These are phyloP conservation scores for Crithidia bombi DNA, from an alignment of 208 protist species.

Conservation along the genomic window DNA sequence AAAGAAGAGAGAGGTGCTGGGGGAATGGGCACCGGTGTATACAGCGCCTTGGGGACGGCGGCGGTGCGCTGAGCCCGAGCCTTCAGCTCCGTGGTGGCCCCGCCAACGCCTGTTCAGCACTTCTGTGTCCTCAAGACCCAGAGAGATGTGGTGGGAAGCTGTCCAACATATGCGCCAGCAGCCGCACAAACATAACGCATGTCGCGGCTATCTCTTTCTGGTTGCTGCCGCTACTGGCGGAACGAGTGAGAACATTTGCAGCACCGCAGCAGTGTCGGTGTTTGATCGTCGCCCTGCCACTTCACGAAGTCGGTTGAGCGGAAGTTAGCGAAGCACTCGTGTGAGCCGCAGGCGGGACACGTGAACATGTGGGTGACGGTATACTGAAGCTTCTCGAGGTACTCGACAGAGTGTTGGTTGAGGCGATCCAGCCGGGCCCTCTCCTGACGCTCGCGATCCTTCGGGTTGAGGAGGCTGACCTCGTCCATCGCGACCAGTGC, in stretches of 20 bases:
- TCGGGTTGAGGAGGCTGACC: slow-evolving; percentile 50
- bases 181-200: not conserved
- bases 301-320: slow-evolving; percentile 67
- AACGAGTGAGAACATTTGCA: slow-evolving; percentile 51
- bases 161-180: not conserved
- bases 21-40: no score
- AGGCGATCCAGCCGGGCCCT: slow-evolving; percentile 36
- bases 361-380: slow-evolving; percentile 55
- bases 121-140: no score
- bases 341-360: slow-evolving; percentile 53
- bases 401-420: slow-evolving; percentile 58
- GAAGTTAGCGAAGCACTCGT: slow-evolving; percentile 61
- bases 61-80: no score
- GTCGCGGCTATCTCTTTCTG: not conserved
- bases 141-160: not conserved
- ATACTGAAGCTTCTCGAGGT: slow-evolving; percentile 40
- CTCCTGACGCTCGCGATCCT: slow-evolving; percentile 31
- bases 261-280: slow-evolving; percentile 62
- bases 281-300: slow-evolving; percentile 68
- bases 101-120: no score
- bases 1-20: no score
- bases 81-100: no score
- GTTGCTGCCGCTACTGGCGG: slow-evolving; percentile 2
- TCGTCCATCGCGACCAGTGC: slow-evolving; percentile 49
- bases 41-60: no score